Evolutionary conservation across 1,284 basidiomycete genomes (phyloP), one percentile per base, ranked within the genome.

Genomic region (Agaricales sp.): DNA sequence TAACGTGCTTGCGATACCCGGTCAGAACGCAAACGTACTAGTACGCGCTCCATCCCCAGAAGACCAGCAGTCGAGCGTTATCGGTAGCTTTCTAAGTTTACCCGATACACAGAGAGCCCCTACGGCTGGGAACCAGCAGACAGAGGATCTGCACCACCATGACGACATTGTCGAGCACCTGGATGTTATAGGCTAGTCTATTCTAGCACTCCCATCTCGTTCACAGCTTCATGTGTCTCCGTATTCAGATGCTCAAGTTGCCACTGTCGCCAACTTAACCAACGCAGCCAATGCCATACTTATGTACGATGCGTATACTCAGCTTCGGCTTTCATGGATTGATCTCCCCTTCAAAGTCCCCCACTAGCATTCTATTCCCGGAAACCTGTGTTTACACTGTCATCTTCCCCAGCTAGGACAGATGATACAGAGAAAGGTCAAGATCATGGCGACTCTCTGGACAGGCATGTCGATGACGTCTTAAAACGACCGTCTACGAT

Each of bases 211-310:
- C 41, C 13, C 11, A 21, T 8, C 41, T 21, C 8, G 11, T 43
- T 8, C 41, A 11, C 30, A 30, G 38, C 20, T 47, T 8, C 47
- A 26, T n/a, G n/a, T n/a, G n/a, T 41, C 16, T 26, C 38, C 51
- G 38, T 37, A 46, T n/a, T 8, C 53, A 84, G 87, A 90, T 59
- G 77, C 82, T 11, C 80, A 86, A 58, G 75, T 90, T 26, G 74
- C 79, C 20, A 80, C 81, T 1, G 75, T 89, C 6, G 78, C 82
- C 3, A 80, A 72, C 25, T 67, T 90, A 23, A 80, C 83, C 22
- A 87, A 90, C 57, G 78, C 85, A n/a, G 83, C 83, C 11, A 89
- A 89, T 58, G 70, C 83, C 12, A 86, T 89, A 54, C 63, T 89
- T 46, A 76, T 87, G 77, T 79, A 49, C 58, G 1, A 18, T 38